phyloP scores from a whole-genome alignment of 1,139 yeast species.

The Candida buenavistaensis region DNA sequence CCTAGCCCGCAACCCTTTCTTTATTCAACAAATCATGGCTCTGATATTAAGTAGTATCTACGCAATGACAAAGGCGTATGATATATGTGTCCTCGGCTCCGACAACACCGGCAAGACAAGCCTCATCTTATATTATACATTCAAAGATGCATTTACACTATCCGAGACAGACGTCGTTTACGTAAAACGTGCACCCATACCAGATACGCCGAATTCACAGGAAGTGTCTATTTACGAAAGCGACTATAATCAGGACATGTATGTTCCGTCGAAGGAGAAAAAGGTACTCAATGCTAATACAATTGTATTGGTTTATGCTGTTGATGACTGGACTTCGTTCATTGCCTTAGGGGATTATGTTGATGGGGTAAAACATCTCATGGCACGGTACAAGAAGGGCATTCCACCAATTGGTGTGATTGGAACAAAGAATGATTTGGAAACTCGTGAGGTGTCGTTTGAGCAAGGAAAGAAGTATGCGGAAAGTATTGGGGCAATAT shows the following conservation, averaged over 20 bases:
- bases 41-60: conserved; percentile 15
- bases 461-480: conserved; percentile 34
- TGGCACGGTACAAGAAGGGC: conserved; percentile 8
- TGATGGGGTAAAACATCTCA: conserved; percentile 20
- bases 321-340: conserved; percentile 28
- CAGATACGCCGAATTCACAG: conserved; percentile 16
- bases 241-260: conserved; percentile 24
- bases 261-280: conserved; percentile 25
- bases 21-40: too few species aligned
- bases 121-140: conserved; percentile 26
- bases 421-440: conserved; percentile 34
- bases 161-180: conserved; percentile 31
- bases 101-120: conserved; percentile 32
- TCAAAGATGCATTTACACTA: conserved; percentile 24
- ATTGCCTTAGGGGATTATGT: conserved; percentile 27
- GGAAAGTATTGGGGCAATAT: conserved; percentile 24
- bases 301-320: conserved; percentile 33
- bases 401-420: conserved; percentile 34
- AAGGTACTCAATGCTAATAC: conserved; percentile 33
- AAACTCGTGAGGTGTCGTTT: conserved; percentile 25
- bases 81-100: conserved; percentile 35
- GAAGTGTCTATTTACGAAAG: conserved; percentile 34
- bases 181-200: conserved; percentile 22
- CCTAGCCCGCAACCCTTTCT: too few species aligned
- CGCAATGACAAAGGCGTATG: conserved; percentile 27